Base-by-base conservation (phyloP, 371 early-diverging fungal species). In the Rhizopus microsporus region DNA sequence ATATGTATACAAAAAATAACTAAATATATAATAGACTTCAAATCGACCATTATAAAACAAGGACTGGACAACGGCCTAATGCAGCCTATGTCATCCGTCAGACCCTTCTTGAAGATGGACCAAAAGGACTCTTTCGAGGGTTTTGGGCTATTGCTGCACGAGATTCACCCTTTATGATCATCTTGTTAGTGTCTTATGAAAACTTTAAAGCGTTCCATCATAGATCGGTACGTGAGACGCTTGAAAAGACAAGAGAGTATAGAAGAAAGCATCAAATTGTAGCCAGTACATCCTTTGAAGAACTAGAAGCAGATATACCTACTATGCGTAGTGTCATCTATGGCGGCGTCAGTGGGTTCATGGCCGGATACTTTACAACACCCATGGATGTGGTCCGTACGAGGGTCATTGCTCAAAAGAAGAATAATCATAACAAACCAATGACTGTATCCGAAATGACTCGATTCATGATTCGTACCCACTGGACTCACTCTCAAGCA, bases 321-420 rank as follows among this genome's bases (percentile, higher is more conserved):
- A 87, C 89, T 8, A 67, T 87, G 62, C 77, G 76, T 29, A 85
- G 86, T 51, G 83, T 86, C 10, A 37, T 90, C 49, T 91, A 87
- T 68, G 93, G 91, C 38, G 93, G 91, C 12, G 63, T 92, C 16
- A 87, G 88, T 34, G 93, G 93, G 4, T 88, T 82, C 56, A 71
- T 92, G 64, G 91, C 93, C 3, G 93, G 89, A 7, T 91, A 86
- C 59, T 75, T 88, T 32, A 92, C 93, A 1, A 90, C 93, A 2
- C 93, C 93, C 3, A 88, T 91, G 80, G 93, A 92, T 67, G 89
- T 91, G 0, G 77, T 92, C 38, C 81, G 85, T n/a, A 90, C 93
- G 8, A 71, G 84, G 15, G 82, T 92, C 70, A 90, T 92, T 82
- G 88, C 90, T 2, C 69, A 77, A 54, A 78, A 77, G 53, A 34